Conservation (phyloP, 108 stramenopile species). For the Cyclostephanos tholiformis region DNA sequence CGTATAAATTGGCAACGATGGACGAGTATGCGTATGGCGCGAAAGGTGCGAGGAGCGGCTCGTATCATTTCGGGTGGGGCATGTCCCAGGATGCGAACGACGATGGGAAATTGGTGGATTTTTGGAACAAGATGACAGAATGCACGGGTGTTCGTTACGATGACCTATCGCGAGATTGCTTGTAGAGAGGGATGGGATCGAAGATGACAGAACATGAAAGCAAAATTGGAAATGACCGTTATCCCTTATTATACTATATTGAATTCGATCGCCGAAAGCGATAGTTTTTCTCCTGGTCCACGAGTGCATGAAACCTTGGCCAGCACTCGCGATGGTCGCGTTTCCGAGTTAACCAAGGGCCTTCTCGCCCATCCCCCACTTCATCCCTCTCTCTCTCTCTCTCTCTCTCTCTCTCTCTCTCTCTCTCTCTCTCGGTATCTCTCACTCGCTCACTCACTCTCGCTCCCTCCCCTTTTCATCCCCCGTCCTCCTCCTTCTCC, state of each 20-base stretch:
- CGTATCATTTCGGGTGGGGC: slow-evolving; percentile 54
- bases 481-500: slow-evolving; percentile 17
- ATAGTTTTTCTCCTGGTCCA: no score
- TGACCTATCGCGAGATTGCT: slow-evolving; percentile 45
- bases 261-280: no score
- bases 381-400: background rate
- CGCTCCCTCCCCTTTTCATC: background rate
- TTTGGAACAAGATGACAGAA: slow-evolving; percentile 31
- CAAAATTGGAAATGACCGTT: no score
- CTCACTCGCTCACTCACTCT: no score
- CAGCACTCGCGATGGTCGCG: no score
- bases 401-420: no score
- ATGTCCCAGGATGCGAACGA: slow-evolving; percentile 31
- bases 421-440: no score
- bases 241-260: no score
- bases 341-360: no score
- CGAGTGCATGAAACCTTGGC: no score
- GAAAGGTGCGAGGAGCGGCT: slow-evolving; percentile 33
- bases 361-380: no score
- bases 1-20: slow-evolving; percentile 45
- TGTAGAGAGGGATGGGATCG: background rate
- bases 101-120: slow-evolving; percentile 23
- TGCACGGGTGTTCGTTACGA: slow-evolving; percentile 50
- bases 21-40: slow-evolving; percentile 40
- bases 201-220: no score